phyloP scores from a whole-genome alignment of 2,329 filamentous ascomycete genomes.

The Fusarium azukiicola region DNA sequence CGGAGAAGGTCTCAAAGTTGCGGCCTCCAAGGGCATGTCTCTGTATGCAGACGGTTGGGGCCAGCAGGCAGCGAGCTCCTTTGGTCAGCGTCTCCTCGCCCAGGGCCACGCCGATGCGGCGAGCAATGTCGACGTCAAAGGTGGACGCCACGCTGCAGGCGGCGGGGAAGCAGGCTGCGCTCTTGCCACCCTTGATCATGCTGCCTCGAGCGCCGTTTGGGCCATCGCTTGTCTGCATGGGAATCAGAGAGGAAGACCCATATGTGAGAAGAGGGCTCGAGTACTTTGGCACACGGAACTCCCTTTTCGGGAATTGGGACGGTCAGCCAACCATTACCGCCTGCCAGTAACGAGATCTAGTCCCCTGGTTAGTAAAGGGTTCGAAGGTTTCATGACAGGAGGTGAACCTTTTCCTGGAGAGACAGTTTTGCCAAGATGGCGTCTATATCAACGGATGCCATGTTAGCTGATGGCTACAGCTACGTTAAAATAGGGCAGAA shows the following conservation, averaged over 20 bases:
- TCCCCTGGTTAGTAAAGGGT: not conserved
- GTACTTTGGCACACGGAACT: slow-evolving; percentile 48
- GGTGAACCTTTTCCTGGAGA: not conserved
- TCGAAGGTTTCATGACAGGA: not conserved
- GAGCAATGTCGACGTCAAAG: slow-evolving; percentile 80
- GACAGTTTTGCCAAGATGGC: not conserved
- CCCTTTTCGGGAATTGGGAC: slow-evolving; percentile 50
- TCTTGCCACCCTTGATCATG: slow-evolving; percentile 49
- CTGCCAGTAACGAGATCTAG: slow-evolving; percentile 52
- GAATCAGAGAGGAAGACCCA: not conserved
- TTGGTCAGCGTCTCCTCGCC: slow-evolving; percentile 77
- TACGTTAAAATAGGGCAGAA: not conserved
- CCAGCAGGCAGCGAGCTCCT: slow-evolving; percentile 83
- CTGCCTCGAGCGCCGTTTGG: slow-evolving; percentile 53
- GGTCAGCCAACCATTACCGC: slow-evolving; percentile 53
- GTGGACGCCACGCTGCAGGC: slow-evolving; percentile 76
- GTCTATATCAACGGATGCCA: not conserved
- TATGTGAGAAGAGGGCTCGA: not conserved
- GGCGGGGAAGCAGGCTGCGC: slow-evolving; percentile 54
- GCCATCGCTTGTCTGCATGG: slow-evolving; percentile 39
- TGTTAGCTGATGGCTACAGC: not conserved
- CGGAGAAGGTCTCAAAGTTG: slow-evolving; percentile 55
- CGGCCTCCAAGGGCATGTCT: slow-evolving; percentile 53
- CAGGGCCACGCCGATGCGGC: slow-evolving; percentile 79
- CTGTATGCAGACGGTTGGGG: slow-evolving; percentile 55